Evolutionary conservation across 345 rosid genomes (phyloP).

Genomic region (Bruguiera parviflora): DNA sequence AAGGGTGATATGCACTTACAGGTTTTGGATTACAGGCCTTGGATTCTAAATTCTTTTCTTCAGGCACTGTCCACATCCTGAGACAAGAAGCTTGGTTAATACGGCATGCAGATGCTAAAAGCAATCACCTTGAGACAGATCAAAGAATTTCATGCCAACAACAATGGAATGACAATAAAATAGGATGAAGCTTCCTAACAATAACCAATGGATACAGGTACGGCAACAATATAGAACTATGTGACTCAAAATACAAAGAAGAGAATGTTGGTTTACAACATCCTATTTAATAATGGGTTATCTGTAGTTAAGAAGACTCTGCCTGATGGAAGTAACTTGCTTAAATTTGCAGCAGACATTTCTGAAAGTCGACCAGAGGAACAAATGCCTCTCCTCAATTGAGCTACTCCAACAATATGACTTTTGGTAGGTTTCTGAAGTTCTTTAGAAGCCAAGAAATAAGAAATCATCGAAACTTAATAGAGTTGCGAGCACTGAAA

Average conservation of each 20-base stretch:
- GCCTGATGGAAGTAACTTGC: background rate
- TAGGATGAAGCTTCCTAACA: background rate
- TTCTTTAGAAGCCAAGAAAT: background rate
- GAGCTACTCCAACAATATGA: background rate
- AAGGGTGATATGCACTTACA: slow-evolving; percentile 31
- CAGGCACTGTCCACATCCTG: slow-evolving; percentile 47
- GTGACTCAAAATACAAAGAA: background rate
- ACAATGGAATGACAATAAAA: background rate
- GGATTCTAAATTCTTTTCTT: slow-evolving; percentile 17
- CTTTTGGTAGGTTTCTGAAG: background rate
- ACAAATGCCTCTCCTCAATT: background rate
- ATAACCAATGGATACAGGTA: background rate
- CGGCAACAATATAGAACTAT: background rate
- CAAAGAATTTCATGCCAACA: background rate
- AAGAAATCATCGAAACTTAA: background rate
- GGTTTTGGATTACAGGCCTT: slow-evolving; percentile 28
- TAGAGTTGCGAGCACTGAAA: background rate
- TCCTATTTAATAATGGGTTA: background rate
- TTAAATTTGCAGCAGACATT: background rate
- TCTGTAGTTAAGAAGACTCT: background rate
- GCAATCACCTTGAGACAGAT: background rate
- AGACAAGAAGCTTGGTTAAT: slow-evolving; percentile 16
- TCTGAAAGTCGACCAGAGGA: background rate
- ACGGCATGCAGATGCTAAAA: background rate
- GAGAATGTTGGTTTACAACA: background rate